phyloP scores from a whole-genome alignment of 2,329 filamentous ascomycete species.

The Paraphaeosphaeria sporulosa region DNA sequence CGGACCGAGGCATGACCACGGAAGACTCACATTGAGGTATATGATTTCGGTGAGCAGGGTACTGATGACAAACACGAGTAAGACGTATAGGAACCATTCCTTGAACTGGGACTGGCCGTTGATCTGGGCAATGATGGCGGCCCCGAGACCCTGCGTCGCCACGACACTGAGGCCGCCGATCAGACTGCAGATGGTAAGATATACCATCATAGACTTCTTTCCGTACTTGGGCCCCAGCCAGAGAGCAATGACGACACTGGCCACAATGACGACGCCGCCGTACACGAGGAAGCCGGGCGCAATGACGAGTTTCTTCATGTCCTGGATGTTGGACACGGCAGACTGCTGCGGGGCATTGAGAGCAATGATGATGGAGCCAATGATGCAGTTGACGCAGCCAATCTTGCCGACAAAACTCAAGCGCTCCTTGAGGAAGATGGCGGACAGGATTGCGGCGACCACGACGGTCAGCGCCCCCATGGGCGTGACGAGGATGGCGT shows the following conservation, averaged over 20 bases:
- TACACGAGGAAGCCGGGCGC: constrained; percentile 86
- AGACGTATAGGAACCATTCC: constrained; percentile 94
- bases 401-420: constrained; percentile 96
- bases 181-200: constrained; percentile 94
- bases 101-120: constrained; percentile 86
- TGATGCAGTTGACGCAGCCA: constrained; percentile 92
- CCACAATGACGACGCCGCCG: constrained; percentile 81
- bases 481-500: constrained; percentile 93
- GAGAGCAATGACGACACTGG: constrained; percentile 73
- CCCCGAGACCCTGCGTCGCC: constrained; percentile 88
- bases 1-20: constrained; percentile 6
- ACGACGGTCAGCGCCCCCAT: constrained; percentile 92
- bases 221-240: constrained; percentile 88
- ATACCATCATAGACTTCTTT: constrained; percentile 97
- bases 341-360: constrained; percentile 90
- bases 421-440: constrained; percentile 94
- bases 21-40: constrained; percentile 82
- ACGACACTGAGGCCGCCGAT: constrained; percentile 95
- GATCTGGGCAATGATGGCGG: constrained; percentile 88
- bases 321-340: constrained; percentile 84
- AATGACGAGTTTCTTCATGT: constrained; percentile 89
- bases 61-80: constrained; percentile 87
- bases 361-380: constrained; percentile 92
- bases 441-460: constrained; percentile 86
- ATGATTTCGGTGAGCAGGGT: constrained; percentile 94